These are phyloP conservation scores for Exophiala spinifera DNA, from an alignment of 2,329 filamentous ascomycete species.

Conservation along the genomic window DNA sequence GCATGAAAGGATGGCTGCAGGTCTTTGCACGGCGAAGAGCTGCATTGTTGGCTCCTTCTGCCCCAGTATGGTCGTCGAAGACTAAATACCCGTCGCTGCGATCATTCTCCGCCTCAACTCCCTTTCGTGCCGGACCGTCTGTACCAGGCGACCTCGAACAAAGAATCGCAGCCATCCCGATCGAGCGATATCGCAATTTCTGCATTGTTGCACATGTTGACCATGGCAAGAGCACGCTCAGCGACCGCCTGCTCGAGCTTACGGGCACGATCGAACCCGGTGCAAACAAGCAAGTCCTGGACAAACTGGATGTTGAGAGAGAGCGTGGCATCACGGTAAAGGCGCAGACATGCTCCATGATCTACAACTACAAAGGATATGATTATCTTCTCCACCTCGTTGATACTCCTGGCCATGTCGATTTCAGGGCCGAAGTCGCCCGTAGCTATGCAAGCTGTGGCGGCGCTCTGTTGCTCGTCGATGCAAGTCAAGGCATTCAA, in stretches of 20 bases:
- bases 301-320: constrained; percentile 94
- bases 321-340: constrained; percentile 98
- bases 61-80: constrained; percentile 6
- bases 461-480: constrained; percentile 85
- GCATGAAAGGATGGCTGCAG: constrained; percentile 30
- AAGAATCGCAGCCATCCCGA: constrained; percentile 51
- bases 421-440: constrained; percentile 94
- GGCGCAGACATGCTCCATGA: constrained; percentile 97
- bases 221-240: constrained; percentile 96
- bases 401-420: constrained; percentile 95
- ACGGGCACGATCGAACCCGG: constrained; percentile 89
- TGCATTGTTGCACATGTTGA: constrained; percentile 99
- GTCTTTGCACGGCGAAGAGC: constrained; percentile 29
- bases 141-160: constrained; percentile 54
- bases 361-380: constrained; percentile 78
- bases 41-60: constrained; percentile 24
- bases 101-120: constrained; percentile 32
- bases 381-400: constrained; percentile 95
- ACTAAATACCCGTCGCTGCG: constrained; percentile 22
- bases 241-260: constrained; percentile 85
- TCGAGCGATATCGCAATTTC: constrained; percentile 74
- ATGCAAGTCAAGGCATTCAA: constrained; percentile 94
- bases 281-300: constrained; percentile 89
- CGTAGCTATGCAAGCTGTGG: constrained; percentile 95
- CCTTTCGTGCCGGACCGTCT: constrained; percentile 28